Evolutionary conservation across 225 moss, liverwort and hornwort genomes (phyloP), one percentile per base, ranked within the genome.

Genomic region (Anthoceros angustus): DNA sequence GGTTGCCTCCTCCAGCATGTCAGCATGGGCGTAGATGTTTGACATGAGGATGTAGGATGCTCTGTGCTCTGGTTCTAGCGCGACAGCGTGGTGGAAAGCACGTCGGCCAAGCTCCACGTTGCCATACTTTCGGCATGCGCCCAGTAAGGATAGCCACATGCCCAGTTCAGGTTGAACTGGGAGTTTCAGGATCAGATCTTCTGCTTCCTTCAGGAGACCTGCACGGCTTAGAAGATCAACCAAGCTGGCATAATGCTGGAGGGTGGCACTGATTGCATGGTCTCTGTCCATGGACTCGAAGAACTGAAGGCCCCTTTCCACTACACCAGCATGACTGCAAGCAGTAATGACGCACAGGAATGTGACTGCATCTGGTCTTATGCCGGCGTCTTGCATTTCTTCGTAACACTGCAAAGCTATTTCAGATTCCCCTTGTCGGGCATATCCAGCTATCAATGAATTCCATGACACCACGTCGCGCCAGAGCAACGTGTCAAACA

Each of bases 301-400:
- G 45, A 62, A 46, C 11, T 48, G 62, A 7, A 67, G 7, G 16
- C 73, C 73, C 49, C 68, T 68, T 23, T 73, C 73, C 32, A 72
- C 72, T 26, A 63, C 15, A 40, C 67, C 67, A 10, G 20, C 72
- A 41, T 68, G 72, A 45, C 72, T 68, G 66, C 68, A 72, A 7
- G 72, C 72, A 25, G 67, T 55, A 39, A 72, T 67, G 62, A 68
- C 15, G 11, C 41, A 60, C 10, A 69, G 40, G 62, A 69, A 69
- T 15, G 69, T 69, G 40, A 62, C 41, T 10, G 21, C 9, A 15
- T 26, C 42, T 9, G 41, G 38, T 25, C 61, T 26, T 24, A 62
- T 18, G 40, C 41, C 62, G 23, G 61, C 69, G 16, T 24, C 5
- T 11, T 15, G 24, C 69, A 69, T 69, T 15, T 69, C 61, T 39